Evolutionary conservation across 2,329 filamentous ascomycete species (phyloP), one percentile per base, ranked within the genome.

Genomic region (Pleomassaria siparia): DNA sequence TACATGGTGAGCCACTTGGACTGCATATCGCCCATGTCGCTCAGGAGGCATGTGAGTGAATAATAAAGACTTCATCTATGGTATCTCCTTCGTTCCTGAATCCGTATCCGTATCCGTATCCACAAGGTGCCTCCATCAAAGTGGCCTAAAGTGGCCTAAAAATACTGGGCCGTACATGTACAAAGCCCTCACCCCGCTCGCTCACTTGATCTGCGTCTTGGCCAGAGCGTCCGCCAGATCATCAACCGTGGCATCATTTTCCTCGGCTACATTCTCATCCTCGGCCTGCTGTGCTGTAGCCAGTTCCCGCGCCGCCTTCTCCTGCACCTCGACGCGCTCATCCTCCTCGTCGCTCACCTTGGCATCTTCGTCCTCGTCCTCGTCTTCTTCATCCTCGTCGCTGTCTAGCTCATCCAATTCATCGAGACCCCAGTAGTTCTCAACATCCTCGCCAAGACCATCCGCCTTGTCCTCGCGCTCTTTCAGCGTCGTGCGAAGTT

Each of bases 381-480:
- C 88, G 2, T 96, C 83, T 59, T 96, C 83, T 59, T 96, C 91
- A 60, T 87, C 88, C 36, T 96, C 81, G 64, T 88, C 88, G n/a
- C n/a, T n/a, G 66, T 96, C 92, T 20, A 96, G 72, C 70, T 95
- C 91, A 35, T 87, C 80, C 29, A 92, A 63, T 54, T 86, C 86
- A 22, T 79, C 86, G 3, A 83, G 63, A 30, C 70, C 73, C 56
- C 72, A 74, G 53, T 73, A 80, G 4, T 80, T 76, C 9, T 80
- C 75, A 15, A 76, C 78, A 18, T 79, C 74, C 57, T 87, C 84
- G 41, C 73, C 73, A 39, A 59, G 55, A 16, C 60, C 62, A 30
- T 66, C 63, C 43, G 68, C 67, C 45, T 69, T 67, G 67, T 92
- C 88, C 74, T 91, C 91, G 54, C 91, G 85, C 63, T 83, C 80